Percentiles rank a stretch among this genome's conserved stretches.
Conservation (phyloP, 306 rosid genomes). For the Notholithocarpus densiflorus region DNA sequence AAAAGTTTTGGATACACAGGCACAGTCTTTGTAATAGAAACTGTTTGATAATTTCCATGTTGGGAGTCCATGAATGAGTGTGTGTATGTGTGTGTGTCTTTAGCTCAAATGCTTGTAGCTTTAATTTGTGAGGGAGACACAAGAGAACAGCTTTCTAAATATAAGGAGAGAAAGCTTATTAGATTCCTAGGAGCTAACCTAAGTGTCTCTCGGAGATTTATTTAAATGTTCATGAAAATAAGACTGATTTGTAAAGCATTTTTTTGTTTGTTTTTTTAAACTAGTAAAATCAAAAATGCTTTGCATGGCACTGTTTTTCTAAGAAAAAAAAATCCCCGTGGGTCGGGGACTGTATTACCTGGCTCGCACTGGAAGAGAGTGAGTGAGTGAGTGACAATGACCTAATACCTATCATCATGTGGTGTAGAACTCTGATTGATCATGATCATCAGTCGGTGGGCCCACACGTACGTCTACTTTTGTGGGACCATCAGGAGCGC, state of each 20-base stretch:
- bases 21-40: constrained; percentile 44
- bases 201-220: constrained; percentile 12
- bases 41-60: constrained; percentile 27
- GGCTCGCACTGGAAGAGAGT: constrained; percentile 40
- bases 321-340: constrained; percentile 6
- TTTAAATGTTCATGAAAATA: constrained; percentile 1
- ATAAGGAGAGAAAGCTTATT: background rate
- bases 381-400: constrained; percentile 24
- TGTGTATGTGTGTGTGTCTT: no score
- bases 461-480: background rate
- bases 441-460: background rate
- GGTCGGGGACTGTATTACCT: constrained; percentile 33
- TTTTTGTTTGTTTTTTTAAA: background rate
- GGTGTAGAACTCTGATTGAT: constrained; percentile 12
- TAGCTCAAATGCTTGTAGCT: background rate
- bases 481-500: constrained; percentile 9
- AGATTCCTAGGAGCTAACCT: constrained; percentile 27
- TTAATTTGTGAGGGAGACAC: background rate
- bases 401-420: constrained; percentile 32
- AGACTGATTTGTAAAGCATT: constrained; percentile 3
- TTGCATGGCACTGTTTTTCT: constrained; percentile 56
- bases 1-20: constrained; percentile 44
- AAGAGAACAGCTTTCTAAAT: constrained; percentile 3
- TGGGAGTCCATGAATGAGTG: constrained; percentile 31
- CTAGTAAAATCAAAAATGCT: constrained; percentile 5